These are phyloP conservation scores for Thelonectria blattea DNA, from an alignment of 2,329 filamentous ascomycete genomes.

Conservation along the genomic window DNA sequence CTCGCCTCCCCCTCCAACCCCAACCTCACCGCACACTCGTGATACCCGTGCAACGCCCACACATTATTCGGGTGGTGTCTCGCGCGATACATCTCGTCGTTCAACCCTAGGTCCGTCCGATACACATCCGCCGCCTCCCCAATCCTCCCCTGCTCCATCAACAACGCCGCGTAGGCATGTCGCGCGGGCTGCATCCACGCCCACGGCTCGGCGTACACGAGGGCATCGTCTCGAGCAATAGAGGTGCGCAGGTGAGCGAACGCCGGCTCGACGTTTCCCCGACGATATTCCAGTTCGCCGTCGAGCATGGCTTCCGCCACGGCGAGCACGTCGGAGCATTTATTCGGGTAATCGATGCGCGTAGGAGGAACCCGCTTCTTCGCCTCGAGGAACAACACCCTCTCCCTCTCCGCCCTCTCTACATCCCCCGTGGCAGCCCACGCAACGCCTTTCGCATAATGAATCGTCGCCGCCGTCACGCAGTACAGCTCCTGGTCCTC, in stretches of 20 bases:
- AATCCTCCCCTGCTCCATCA: conserved; percentile 66
- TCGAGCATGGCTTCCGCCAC: conserved; percentile 70
- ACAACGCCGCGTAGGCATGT: conserved; percentile 70
- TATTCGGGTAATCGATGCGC: conserved; percentile 72
- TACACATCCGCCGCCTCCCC: conserved; percentile 63
- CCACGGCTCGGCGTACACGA: conserved; percentile 77
- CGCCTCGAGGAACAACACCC: conserved; percentile 56
- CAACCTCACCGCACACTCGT: conserved; percentile 66
- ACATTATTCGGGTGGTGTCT: conserved; percentile 73
- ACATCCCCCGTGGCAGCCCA: conserved; percentile 62
- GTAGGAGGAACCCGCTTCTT: conserved; percentile 57
- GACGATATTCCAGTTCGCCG: conserved; percentile 74
- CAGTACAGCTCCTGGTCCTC: conserved; percentile 65
- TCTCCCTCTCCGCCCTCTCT: conserved; percentile 56
- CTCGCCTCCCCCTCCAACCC: conserved; percentile 50
- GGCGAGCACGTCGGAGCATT: conserved; percentile 64
- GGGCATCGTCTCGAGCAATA: conserved; percentile 61
- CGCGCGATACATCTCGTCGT: conserved; percentile 63
- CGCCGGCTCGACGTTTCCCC: conserved; percentile 60
- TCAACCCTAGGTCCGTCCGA: conserved; percentile 63
- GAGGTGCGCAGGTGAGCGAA: conserved; percentile 62
- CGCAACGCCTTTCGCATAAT: conserved; percentile 73
- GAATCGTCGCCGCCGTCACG: conserved; percentile 68
- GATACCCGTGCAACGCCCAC: conserved; percentile 74
- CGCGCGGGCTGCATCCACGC: conserved; percentile 76